These are phyloP conservation scores for Protomyces inundatus DNA, from an alignment of 1,139 yeast species.

Conservation along the genomic window DNA sequence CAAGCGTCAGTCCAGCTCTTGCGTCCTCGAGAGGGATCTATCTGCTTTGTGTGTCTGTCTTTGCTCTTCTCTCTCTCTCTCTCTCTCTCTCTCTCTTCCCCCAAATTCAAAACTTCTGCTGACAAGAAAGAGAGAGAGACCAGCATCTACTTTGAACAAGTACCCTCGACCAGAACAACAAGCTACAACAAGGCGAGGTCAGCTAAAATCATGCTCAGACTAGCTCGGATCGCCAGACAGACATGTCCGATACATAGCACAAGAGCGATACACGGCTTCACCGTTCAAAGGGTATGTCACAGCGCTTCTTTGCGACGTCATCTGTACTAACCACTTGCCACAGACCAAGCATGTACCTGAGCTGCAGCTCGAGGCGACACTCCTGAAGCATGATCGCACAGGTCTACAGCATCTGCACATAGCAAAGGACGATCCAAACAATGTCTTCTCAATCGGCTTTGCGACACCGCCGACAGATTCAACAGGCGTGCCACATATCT, in stretches of 20 bases:
- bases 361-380: slow-evolving; percentile 72
- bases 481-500: slow-evolving; percentile 92
- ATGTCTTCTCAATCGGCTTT: slow-evolving; percentile 84
- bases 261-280: slow-evolving; percentile 9
- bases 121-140: background rate
- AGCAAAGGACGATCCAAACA: slow-evolving; percentile 72
- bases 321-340: background rate
- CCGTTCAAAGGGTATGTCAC: slow-evolving; percentile 3
- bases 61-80: background rate
- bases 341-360: slow-evolving; percentile 70
- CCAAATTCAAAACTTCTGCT: background rate
- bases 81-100: background rate
- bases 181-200: too few species aligned
- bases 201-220: background rate
- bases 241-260: background rate
- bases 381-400: slow-evolving; percentile 58
- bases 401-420: slow-evolving; percentile 82
- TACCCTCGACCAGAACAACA: too few species aligned
- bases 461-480: slow-evolving; percentile 90
- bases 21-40: too few species aligned
- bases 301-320: background rate
- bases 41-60: too few species aligned
- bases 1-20: too few species aligned
- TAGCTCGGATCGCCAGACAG: background rate
- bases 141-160: too few species aligned